Evolutionary conservation across 345 rosid species (phyloP), one percentile per base, ranked within the genome.

Genomic region (Balakata baccata): DNA sequence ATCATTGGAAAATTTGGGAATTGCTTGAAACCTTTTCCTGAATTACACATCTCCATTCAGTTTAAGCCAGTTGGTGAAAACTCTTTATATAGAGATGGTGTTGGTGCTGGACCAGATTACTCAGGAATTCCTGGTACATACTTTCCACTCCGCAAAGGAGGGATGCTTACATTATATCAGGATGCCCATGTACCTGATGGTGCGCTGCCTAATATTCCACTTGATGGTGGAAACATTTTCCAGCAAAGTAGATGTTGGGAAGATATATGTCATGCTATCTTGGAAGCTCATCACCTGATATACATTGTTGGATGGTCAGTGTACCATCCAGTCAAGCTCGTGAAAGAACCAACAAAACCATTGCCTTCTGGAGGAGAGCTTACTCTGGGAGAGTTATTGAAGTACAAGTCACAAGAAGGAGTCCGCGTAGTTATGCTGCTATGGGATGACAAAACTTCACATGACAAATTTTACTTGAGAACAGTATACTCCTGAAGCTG

Each of bases 361-460:
- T 69, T 90, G 39, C 94, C 92, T 0, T 11, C 78, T 34, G 89
- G 81, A 56, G 89, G 92, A 58, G 81, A 86, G 73, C 90, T 86
- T 58, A 71, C 85, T 13, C 73, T 90, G 2, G 92, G 94, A 50
- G 94, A 90, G 53, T 76, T 90, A 75, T 59, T 88, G 75, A 86
- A 89, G 77, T 80, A 83, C 70, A 89, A 89, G 80, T 89, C 94
- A 1, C 82, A 88, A 60, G 90, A 89, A 89, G 94, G 94, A 66
- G 92, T 88, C 39, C 86, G 89, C 1, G 90, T 89, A 67, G 72
- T 83, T 43, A 1, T 89, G 84, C 77, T 90, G 53, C 73, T 90
- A 46, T 90, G 92, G 95, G 95, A 90, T 41, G 92, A 90, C 64
- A 90, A 88, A 77, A 90, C 95, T 71, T 90, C 95, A 0, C 95